Percentiles rank a stretch among this genome's conserved stretches.
phyloP scores from a whole-genome alignment of 257 asterid species.

The Sherardia arvensis region DNA sequence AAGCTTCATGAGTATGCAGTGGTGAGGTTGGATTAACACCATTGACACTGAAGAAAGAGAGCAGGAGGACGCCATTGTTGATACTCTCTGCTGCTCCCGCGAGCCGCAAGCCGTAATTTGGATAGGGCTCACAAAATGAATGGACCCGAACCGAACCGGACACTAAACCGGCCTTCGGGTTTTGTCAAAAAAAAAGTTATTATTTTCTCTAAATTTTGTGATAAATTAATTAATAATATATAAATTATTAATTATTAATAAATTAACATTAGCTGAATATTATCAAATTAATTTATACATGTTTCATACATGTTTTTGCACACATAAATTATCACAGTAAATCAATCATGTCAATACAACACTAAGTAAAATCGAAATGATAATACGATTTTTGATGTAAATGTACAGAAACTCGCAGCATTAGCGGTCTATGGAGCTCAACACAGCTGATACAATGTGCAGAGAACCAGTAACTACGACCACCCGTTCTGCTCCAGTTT shows the following conservation, averaged over 20 bases:
- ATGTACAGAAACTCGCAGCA: not conserved
- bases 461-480: slow-evolving; percentile 66
- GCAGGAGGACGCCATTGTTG: slow-evolving; percentile 36
- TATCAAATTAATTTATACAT: too few relatives aligned
- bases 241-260: too few relatives aligned
- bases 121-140: not conserved
- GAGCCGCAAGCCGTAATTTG: not conserved
- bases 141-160: slow-evolving; percentile 1
- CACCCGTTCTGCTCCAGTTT: slow-evolving; percentile 25
- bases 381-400: not conserved
- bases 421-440: slow-evolving; percentile 31
- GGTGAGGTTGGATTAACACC: slow-evolving; percentile 45
- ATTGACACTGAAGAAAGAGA: slow-evolving; percentile 51
- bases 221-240: too few relatives aligned
- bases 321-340: too few relatives aligned
- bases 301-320: too few relatives aligned
- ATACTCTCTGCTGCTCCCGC: not conserved
- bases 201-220: too few relatives aligned
- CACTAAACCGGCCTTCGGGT: not conserved
- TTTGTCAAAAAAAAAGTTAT: too few relatives aligned
- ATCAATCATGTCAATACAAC: too few relatives aligned
- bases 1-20: slow-evolving; percentile 30
- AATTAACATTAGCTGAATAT: too few relatives aligned
- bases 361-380: too few relatives aligned
- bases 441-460: slow-evolving; percentile 68